These are phyloP conservation scores for Saccharomycopsis capsularis DNA, from an alignment of 805 yeast species.

Conservation along the genomic window DNA sequence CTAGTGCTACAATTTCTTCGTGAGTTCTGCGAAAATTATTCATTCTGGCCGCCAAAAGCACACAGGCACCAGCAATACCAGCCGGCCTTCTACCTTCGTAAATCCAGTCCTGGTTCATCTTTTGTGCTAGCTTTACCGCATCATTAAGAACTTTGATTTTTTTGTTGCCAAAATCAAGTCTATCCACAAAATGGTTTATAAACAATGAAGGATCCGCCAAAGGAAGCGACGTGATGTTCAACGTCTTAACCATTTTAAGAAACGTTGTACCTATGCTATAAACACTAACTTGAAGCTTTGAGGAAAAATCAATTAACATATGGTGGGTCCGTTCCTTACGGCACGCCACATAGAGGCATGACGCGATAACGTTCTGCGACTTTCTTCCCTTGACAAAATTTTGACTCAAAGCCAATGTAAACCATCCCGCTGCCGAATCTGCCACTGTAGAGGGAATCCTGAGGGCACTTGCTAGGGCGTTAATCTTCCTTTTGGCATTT, in stretches of 20 bases:
- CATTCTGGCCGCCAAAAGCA: slow-evolving; percentile 92
- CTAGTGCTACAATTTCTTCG: slow-evolving; percentile 88
- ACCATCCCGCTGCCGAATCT: slow-evolving; percentile 86
- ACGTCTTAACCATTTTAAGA: slow-evolving; percentile 80
- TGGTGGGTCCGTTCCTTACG: slow-evolving; percentile 87
- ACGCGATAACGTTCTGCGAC: slow-evolving; percentile 91
- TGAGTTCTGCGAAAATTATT: slow-evolving; percentile 89
- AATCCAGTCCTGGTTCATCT: slow-evolving; percentile 95
- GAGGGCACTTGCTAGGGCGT: slow-evolving; percentile 71
- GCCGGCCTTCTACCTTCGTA: slow-evolving; percentile 97
- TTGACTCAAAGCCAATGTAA: slow-evolving; percentile 72
- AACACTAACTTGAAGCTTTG: slow-evolving; percentile 83
- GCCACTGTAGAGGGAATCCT: slow-evolving; percentile 77
- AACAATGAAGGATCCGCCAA: slow-evolving; percentile 90
- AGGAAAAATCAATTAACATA: slow-evolving; percentile 92
- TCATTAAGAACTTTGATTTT: slow-evolving; percentile 74
- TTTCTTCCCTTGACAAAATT: slow-evolving; percentile 97
- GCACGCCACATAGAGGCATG: slow-evolving; percentile 92
- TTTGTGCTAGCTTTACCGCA: slow-evolving; percentile 76
- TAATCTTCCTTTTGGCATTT: slow-evolving; percentile 74
- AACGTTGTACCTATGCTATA: slow-evolving; percentile 95
- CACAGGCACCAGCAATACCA: slow-evolving; percentile 96
- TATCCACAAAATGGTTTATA: slow-evolving; percentile 89
- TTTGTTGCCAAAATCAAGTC: slow-evolving; percentile 70
- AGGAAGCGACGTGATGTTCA: slow-evolving; percentile 73